Evolutionary conservation across 495 filamentous ascomycete species (phyloP).

Genomic region (Aspergillus kassunensis): DNA sequence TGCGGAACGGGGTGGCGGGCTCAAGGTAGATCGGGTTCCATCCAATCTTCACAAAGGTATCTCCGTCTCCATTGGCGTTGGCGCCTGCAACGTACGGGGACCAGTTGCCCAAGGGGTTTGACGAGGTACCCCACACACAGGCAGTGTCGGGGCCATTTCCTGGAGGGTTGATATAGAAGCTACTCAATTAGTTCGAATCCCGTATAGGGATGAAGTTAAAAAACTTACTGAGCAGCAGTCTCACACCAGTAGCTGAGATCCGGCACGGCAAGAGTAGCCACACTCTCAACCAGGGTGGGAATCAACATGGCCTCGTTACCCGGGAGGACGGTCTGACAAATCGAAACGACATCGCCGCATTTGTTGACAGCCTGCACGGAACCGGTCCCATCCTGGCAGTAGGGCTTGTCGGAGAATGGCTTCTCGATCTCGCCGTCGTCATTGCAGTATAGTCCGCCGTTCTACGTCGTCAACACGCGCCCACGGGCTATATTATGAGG

Average conservation of each 20-base stretch:
- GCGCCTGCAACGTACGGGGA: conserved; percentile 73
- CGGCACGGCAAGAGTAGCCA: conserved; percentile 64
- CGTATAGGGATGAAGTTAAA: not conserved
- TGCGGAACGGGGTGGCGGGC: conserved; percentile 51
- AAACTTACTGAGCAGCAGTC: conserved; percentile 68
- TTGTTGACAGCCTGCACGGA: conserved; percentile 61
- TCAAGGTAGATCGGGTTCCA: conserved; percentile 77
- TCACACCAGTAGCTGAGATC: conserved; percentile 65
- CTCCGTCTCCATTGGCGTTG: conserved; percentile 60
- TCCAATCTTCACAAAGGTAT: conserved; percentile 71
- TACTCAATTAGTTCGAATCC: conserved; percentile 22
- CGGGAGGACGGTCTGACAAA: conserved; percentile 80
- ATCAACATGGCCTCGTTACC: conserved; percentile 91
- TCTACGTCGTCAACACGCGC: conserved; percentile 39
- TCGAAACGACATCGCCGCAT: conserved; percentile 56
- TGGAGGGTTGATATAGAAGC: conserved; percentile 77
- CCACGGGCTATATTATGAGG: not conserved
- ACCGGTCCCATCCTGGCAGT: conserved; percentile 70
- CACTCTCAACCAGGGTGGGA: conserved; percentile 58
- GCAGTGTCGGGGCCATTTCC: conserved; percentile 56
- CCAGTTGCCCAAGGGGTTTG: conserved; percentile 73
- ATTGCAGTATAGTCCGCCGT: conserved; percentile 75
- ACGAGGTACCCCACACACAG: conserved; percentile 67
- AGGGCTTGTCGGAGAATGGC: conserved; percentile 64
- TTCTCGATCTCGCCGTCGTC: conserved; percentile 62